Percentiles rank a stretch among this genome's conserved stretches.
phyloP scores from a whole-genome alignment of 1,284 basidiomycete species.

The Bjerkandera adusta region DNA sequence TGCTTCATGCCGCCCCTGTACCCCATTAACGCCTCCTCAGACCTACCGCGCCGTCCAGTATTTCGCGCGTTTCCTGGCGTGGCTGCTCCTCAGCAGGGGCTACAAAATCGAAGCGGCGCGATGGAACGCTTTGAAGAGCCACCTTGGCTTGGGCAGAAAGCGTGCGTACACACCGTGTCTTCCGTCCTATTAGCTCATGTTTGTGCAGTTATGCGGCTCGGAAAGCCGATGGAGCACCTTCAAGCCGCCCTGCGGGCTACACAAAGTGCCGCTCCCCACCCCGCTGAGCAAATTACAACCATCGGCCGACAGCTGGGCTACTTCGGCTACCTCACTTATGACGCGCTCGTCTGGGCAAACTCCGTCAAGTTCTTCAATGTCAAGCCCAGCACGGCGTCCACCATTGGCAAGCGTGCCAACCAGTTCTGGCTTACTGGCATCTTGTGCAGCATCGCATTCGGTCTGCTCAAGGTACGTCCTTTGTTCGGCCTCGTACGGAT shows the following conservation, averaged over 20 bases:
- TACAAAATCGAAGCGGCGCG: constrained; percentile 63
- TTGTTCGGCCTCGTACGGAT: background rate
- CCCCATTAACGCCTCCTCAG: constrained; percentile 9
- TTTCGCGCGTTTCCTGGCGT: constrained; percentile 87
- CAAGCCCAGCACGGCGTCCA: constrained; percentile 62
- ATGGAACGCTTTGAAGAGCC: constrained; percentile 79
- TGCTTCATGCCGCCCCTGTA: background rate
- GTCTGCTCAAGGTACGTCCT: constrained; percentile 60
- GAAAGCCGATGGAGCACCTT: constrained; percentile 93
- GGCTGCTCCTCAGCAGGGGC: constrained; percentile 69
- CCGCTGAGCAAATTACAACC: constrained; percentile 78
- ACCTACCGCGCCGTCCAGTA: constrained; percentile 95
- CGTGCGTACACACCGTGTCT: constrained; percentile 43
- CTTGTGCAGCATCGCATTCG: constrained; percentile 69
- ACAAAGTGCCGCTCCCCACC: constrained; percentile 46
- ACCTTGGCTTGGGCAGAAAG: constrained; percentile 78
- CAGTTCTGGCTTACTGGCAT: constrained; percentile 94
- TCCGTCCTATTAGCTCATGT: background rate
- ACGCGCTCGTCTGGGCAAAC: constrained; percentile 82
- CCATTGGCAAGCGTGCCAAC: constrained; percentile 72
- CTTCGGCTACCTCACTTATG: constrained; percentile 86
- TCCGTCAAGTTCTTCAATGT: constrained; percentile 69
- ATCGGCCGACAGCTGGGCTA: constrained; percentile 88
- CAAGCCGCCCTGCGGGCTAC: constrained; percentile 88
- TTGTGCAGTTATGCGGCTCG: constrained; percentile 80